Evolutionary conservation across 495 filamentous ascomycete genomes (phyloP).

Genomic region (Hyphodiscus hymeniophilus): DNA sequence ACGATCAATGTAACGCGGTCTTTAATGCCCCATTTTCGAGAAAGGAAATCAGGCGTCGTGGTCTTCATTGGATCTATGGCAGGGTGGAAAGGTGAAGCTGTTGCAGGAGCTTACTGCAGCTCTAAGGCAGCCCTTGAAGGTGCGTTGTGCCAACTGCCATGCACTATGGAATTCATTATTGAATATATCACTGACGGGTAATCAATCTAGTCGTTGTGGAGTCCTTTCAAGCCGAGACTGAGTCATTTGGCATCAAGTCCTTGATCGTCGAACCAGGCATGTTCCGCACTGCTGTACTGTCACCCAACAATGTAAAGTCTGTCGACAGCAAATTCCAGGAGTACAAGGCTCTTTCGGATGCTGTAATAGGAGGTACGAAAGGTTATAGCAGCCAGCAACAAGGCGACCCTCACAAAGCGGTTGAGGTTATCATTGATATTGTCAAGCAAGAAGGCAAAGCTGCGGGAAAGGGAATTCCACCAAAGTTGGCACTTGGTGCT

Average conservation of each 20-base stretch:
- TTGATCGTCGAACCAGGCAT: conserved; percentile 38
- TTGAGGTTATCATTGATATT: conserved; percentile 36
- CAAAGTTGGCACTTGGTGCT: conserved; percentile 33
- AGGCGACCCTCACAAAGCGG: conserved; percentile 39
- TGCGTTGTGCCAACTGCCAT: background rate
- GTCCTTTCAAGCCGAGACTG: conserved; percentile 36
- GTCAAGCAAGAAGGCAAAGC: conserved; percentile 21
- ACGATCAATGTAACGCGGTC: conserved; percentile 36
- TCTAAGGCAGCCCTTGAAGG: conserved; percentile 43
- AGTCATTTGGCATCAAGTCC: conserved; percentile 35
- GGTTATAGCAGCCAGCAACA: conserved; percentile 27
- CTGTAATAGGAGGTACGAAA: background rate
- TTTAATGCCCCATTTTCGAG: background rate
- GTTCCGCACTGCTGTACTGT: conserved; percentile 39
- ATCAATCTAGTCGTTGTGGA: conserved; percentile 34
- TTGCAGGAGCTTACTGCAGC: conserved; percentile 36
- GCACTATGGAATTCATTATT: too few relatives aligned
- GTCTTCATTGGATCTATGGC: conserved; percentile 28
- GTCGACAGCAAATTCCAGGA: background rate
- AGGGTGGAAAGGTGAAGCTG: conserved; percentile 26
- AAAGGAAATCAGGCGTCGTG: background rate
- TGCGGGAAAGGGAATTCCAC: conserved; percentile 30
- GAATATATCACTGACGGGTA: conserved; percentile 13
- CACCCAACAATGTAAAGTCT: conserved; percentile 14
- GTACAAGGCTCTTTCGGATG: background rate